Evolutionary conservation across 345 rosid genomes (phyloP), one percentile per base, ranked within the genome.

Genomic region (Mangifera indica): DNA sequence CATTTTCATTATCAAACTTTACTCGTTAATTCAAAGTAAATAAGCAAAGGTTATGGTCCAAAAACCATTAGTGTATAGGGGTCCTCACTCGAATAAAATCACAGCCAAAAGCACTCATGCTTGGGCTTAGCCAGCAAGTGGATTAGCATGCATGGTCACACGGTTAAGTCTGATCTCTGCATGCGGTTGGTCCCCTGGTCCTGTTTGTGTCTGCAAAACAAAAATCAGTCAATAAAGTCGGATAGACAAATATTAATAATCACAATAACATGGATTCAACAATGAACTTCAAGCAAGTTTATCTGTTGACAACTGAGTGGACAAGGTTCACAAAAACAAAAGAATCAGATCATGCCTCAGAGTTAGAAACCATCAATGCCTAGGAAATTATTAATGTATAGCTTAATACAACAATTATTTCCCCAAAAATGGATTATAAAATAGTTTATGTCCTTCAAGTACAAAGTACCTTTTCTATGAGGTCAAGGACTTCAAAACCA

Each of bases 161-260:
- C 98, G 97, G 80, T 95, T 95, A 73, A 95, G 74, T 81, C 99
- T 85, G 69, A 95, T 91, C 86, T 95, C 99, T 4, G 99, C 99
- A 59, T 89, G 98, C 26, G 99, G 99, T 72, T 93, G 79, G 80
- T 95, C 97, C 40, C 99, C 93, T 1, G 90, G 68, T 46, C 98
- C 98, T n/a, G 89, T 92, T 79, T 69, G 98, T 63, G 98, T 91
- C 99, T 95, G 92, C 86, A 55, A 63, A 81, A 17, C 63, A 46
- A 60, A 61, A 46, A 34, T 21, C 29, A 42, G 51, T 72, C 44
- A 67, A 22, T 20, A 13, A 72, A 22, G 34, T 34, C 29, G 29
- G 37, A 11, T 21, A 4, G 63, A n/a, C 48, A 29, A 3, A 26
- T n/a, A 20, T 10, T 2, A 40, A 40, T 48, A 13, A 40, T 14